Percentiles rank a stretch among this genome's conserved stretches.
Conservation (phyloP, 768 basidiomycete genomes). For the Phallus indusiatus region DNA sequence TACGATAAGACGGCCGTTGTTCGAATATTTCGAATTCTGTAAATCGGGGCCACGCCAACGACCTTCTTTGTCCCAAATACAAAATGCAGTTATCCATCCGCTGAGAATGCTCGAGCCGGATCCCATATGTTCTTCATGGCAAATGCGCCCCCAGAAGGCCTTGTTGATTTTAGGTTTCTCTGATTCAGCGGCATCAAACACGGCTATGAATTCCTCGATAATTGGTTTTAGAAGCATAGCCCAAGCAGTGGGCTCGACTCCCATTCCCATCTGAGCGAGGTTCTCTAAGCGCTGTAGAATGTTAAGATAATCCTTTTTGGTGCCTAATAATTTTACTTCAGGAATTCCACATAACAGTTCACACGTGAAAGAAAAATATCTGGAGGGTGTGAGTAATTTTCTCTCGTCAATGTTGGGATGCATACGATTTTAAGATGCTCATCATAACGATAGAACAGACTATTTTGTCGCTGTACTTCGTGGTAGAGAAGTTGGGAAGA, state of each 20-base stretch:
- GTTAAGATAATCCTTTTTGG: constrained; percentile 28
- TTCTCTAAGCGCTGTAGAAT: constrained; percentile 30
- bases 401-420: background rate
- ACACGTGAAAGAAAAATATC: constrained; percentile 30
- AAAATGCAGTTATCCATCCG: constrained; percentile 13
- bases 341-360: constrained; percentile 31
- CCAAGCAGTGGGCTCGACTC: constrained; percentile 27
- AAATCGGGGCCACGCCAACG: constrained; percentile 6
- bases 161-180: constrained; percentile 8
- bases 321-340: constrained; percentile 34
- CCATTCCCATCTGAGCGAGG: constrained; percentile 24
- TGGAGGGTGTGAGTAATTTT: background rate
- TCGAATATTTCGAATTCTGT: background rate
- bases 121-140: background rate
- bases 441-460: constrained; percentile 33
- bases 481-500: constrained; percentile 35
- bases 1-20: background rate
- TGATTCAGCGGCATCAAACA: constrained; percentile 17
- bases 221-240: constrained; percentile 31
- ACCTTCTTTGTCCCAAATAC: constrained; percentile 7
- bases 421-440: constrained; percentile 26
- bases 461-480: constrained; percentile 29
- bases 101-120: background rate
- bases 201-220: constrained; percentile 21
- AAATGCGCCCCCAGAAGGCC: constrained; percentile 15